A percentile compares a stretch with the other conserved stretches of the same genome.
Evolutionary conservation across 1,284 basidiomycete genomes (phyloP).

Genomic region (Violaceomyces palustris): DNA sequence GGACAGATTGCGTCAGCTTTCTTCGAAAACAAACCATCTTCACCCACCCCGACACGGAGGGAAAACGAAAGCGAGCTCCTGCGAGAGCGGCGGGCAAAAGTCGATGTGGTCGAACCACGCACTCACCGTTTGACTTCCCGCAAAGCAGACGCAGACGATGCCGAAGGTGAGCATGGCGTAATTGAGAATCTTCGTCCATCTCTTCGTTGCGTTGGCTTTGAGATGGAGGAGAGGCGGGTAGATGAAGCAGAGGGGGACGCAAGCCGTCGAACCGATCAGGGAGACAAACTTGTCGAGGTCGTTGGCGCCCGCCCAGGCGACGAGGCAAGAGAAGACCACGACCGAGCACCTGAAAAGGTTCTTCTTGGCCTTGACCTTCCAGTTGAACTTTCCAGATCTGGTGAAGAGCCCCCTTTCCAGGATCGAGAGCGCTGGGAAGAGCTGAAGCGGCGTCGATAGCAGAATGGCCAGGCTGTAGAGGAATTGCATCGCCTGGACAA

Average conservation of each 20-base stretch:
- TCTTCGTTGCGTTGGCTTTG: conserved; percentile 69
- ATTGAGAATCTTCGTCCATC: conserved; percentile 68
- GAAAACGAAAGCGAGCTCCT: too few species aligned
- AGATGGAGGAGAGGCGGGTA: conserved; percentile 93
- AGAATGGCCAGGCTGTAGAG: conserved; percentile 69
- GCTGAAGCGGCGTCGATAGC: conserved; percentile 78
- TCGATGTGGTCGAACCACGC: too few species aligned
- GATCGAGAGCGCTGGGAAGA: conserved; percentile 95
- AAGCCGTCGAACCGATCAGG: conserved; percentile 87
- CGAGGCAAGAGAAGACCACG: conserved; percentile 68
- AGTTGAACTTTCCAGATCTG: conserved; percentile 72
- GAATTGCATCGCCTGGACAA: conserved; percentile 76
- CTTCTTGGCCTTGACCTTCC: conserved; percentile 71
- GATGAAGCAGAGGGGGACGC: conserved; percentile 84
- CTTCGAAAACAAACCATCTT: too few species aligned
- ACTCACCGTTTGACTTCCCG: conserved; percentile 69
- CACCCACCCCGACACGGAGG: too few species aligned
- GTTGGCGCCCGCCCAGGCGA: conserved; percentile 78
- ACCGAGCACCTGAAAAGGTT: conserved; percentile 77
- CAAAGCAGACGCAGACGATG: conserved; percentile 73
- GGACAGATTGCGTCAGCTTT: too few species aligned
- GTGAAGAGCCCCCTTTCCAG: conserved; percentile 93
- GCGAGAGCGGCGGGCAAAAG: too few species aligned
- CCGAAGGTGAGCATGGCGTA: conserved; percentile 78
- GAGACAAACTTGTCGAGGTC: conserved; percentile 97